Base-by-base conservation (phyloP, 345 rosid species). In the Diplotaxis tenuifolia region DNA sequence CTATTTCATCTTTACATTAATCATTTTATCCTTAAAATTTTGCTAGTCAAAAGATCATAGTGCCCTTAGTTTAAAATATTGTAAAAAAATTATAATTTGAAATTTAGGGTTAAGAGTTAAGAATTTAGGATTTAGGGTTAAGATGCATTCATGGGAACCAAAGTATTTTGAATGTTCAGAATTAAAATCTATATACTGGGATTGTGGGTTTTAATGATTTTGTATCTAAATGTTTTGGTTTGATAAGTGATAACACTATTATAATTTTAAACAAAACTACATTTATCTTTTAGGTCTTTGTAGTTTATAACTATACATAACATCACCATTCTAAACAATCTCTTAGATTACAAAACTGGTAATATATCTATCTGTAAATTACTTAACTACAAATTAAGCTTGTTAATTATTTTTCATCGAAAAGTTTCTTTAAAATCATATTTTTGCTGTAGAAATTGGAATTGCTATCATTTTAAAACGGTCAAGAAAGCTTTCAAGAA, bases 171-270 rank as follows among this genome's bases (percentile, higher is more conserved):
- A 0, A 57, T 47, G 25, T 47, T 65, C 23, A 64, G 1, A 50
- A 40, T 6, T 11, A n/a, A 42, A 18, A 23, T 20, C 19, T 32
- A 1, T 15, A 25, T 52, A 36, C 36, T 54, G 55, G 60, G 19
- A 18, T 63, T 62, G 15, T 62, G 20, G 4, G 5, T 19, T 40
- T 63, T 25, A 1, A 40, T 11, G 21, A 7, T 54, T 73, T 31
- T 55, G 57, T 64, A 27, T 19, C 45, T 57, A 69, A n/a, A 27
- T 23, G 23, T 25, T 56, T 57, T 40, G 55, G 28, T 62, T 59
- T 29, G 29, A 45, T 20, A n/a, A n/a, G n/a, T n/a, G n/a, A n/a
- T 52, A 53, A 3, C 28, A 23, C 25, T 25, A 25, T 2, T 25
- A 25, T 20, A 9, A 19, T 47, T 29, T 36, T 31, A 15, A 60